These are phyloP conservation scores for Didymella sp. DNA, from an alignment of 2,329 filamentous ascomycete species.

Conservation along the genomic window DNA sequence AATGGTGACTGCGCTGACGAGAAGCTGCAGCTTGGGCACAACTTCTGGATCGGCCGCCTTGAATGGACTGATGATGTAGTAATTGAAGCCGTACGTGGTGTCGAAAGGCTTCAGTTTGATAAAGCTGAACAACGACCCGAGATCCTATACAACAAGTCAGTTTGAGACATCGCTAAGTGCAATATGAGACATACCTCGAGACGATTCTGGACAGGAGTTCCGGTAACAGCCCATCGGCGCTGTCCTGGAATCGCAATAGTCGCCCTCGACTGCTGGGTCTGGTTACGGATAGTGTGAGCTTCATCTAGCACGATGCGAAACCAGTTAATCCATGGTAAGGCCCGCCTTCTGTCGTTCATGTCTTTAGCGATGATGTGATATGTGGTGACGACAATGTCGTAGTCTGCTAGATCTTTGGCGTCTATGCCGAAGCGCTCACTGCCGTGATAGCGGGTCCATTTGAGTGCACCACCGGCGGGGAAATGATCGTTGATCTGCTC, in stretches of 20 bases:
- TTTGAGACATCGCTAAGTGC: background rate
- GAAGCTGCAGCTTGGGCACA: slow-evolving; percentile 80
- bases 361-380: slow-evolving; percentile 89
- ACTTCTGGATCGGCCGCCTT: slow-evolving; percentile 85
- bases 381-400: slow-evolving; percentile 88
- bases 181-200: slow-evolving; percentile 61
- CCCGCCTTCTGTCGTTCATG: slow-evolving; percentile 65
- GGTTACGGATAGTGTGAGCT: slow-evolving; percentile 91
- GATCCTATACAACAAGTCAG: slow-evolving; percentile 58
- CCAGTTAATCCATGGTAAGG: slow-evolving; percentile 82
- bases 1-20: slow-evolving; percentile 94
- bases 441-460: slow-evolving; percentile 87
- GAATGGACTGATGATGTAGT: slow-evolving; percentile 84
- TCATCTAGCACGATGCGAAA: slow-evolving; percentile 95
- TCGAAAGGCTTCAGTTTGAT: slow-evolving; percentile 85
- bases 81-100: slow-evolving; percentile 74
- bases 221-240: slow-evolving; percentile 95
- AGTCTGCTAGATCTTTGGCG: slow-evolving; percentile 69
- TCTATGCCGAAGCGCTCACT: slow-evolving; percentile 69
- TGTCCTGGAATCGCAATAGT: slow-evolving; percentile 80
- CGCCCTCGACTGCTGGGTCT: slow-evolving; percentile 82
- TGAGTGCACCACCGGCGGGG: slow-evolving; percentile 62
- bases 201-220: slow-evolving; percentile 93
- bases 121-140: slow-evolving; percentile 86
- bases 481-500: slow-evolving; percentile 88